These are phyloP conservation scores for Moesziomyces antarcticus DNA, from an alignment of 1,284 basidiomycete species.

Conservation along the genomic window DNA sequence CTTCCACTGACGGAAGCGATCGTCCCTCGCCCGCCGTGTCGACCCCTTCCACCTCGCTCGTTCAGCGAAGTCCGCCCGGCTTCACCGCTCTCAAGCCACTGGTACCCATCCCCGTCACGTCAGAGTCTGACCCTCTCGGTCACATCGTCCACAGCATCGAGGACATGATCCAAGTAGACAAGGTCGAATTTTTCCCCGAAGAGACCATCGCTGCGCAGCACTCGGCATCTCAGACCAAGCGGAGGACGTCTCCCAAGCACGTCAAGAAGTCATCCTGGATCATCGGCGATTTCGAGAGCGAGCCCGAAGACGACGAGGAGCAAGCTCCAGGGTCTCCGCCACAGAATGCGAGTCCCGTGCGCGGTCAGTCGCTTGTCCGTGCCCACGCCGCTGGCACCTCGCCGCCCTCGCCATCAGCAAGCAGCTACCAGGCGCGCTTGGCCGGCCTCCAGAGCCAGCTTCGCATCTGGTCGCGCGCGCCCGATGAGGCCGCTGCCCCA, in stretches of 20 bases:
- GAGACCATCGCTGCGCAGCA: constrained; percentile 29
- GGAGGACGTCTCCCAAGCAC: constrained; percentile 29
- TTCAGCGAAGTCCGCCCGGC: constrained; percentile 34
- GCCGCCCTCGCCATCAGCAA: constrained; percentile 10
- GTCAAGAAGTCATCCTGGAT: constrained; percentile 44
- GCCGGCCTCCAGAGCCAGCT: constrained; percentile 43
- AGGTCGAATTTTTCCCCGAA: constrained; percentile 42
- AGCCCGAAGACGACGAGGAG: constrained; percentile 36
- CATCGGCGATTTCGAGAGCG: constrained; percentile 46
- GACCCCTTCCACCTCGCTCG: constrained; percentile 34
- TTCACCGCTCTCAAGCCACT: constrained; percentile 32
- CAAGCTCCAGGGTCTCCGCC: background rate
- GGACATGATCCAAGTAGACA: constrained; percentile 40
- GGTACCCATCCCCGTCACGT: constrained; percentile 23
- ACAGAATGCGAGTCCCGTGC: background rate
- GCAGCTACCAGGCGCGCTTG: constrained; percentile 43
- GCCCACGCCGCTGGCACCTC: constrained; percentile 15
- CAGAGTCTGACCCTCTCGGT: constrained; percentile 33
- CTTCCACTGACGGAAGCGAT: constrained; percentile 35
- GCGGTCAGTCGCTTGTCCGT: background rate
- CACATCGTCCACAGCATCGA: constrained; percentile 34
- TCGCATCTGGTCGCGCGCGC: constrained; percentile 38
- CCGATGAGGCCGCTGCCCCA: background rate
- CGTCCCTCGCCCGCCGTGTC: constrained; percentile 33
- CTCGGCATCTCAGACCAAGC: constrained; percentile 5